These are phyloP conservation scores for Stenocarpella maydis DNA, from an alignment of 2,329 filamentous ascomycete species.

Conservation along the genomic window DNA sequence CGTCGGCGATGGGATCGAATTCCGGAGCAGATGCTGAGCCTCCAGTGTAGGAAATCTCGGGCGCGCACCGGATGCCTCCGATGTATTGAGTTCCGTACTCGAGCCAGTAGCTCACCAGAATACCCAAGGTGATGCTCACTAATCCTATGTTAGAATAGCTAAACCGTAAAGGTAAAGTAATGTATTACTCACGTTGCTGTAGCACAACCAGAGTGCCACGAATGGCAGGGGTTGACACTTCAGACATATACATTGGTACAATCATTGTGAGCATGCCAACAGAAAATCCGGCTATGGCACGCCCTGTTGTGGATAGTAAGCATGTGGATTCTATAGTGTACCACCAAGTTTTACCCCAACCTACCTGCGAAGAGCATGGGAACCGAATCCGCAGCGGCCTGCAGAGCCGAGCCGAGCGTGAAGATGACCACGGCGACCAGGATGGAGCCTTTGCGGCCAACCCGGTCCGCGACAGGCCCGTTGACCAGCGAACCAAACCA, in stretches of 20 bases:
- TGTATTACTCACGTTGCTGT: conserved; percentile 36
- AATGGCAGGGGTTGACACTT: conserved; percentile 39
- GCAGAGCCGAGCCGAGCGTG: conserved; percentile 53
- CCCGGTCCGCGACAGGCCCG: conserved; percentile 48
- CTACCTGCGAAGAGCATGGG: conserved; percentile 39
- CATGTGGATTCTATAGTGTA: no score
- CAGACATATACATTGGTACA: conserved; percentile 40
- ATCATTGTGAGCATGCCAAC: conserved; percentile 52
- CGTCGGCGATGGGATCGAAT: conserved; percentile 54
- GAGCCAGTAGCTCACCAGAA: conserved; percentile 53
- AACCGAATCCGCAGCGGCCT: conserved; percentile 51
- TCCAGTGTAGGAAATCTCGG: conserved; percentile 55
- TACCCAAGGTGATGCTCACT: conserved; percentile 52
- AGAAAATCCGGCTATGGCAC: conserved; percentile 54
- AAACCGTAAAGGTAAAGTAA: neutral
- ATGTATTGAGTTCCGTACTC: conserved; percentile 52
- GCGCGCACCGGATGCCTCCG: conserved; percentile 55
- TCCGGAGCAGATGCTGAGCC: conserved; percentile 47
- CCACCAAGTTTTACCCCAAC: neutral
- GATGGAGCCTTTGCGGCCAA: conserved; percentile 48
- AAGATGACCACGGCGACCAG: conserved; percentile 47
- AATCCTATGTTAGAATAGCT: neutral
- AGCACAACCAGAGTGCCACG: conserved; percentile 35
- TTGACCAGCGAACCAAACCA: conserved; percentile 58
- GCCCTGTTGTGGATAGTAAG: conserved; percentile 49